A percentile compares a stretch with the other conserved stretches of the same genome.
Conservation (phyloP, 1,139 yeast genomes). For the Kodamaea sp. region DNA sequence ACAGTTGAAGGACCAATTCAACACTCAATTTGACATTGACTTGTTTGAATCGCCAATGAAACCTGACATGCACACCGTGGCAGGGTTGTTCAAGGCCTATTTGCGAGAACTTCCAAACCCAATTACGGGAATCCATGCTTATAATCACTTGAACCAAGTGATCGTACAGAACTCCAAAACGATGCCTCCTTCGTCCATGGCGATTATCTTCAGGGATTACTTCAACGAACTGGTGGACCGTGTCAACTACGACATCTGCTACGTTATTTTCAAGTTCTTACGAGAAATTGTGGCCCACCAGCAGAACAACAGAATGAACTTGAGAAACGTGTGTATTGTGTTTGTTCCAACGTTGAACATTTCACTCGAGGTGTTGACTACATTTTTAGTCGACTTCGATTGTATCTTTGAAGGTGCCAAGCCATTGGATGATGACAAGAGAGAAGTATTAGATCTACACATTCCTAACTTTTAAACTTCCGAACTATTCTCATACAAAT, state of each 20-base stretch:
- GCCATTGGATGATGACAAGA: conserved; percentile 39
- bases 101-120: conserved; percentile 69
- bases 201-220: conserved; percentile 34
- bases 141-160: conserved; percentile 34
- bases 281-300: conserved; percentile 63
- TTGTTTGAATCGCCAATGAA: conserved; percentile 44
- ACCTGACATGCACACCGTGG: conserved; percentile 73
- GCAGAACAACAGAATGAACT: conserved; percentile 78
- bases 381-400: conserved; percentile 64
- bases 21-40: conserved; percentile 66
- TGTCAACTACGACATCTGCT: conserved; percentile 62
- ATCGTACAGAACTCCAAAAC: conserved; percentile 17
- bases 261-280: conserved; percentile 66
- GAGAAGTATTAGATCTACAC: conserved; percentile 44
- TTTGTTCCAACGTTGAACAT: conserved; percentile 82
- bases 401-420: conserved; percentile 60
- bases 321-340: conserved; percentile 76
- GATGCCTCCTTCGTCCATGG: conserved; percentile 22
- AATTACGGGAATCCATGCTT: conserved; percentile 56
- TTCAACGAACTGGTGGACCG: conserved; percentile 31
- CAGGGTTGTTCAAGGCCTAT: conserved; percentile 75
- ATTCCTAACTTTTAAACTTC: conserved; percentile 39
- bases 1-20: conserved; percentile 69
- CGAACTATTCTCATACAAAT: background rate
- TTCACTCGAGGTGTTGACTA: conserved; percentile 62